Evolutionary conservation across 2,329 filamentous ascomycete genomes (phyloP).

Genomic region (Xylariaceae sp.): DNA sequence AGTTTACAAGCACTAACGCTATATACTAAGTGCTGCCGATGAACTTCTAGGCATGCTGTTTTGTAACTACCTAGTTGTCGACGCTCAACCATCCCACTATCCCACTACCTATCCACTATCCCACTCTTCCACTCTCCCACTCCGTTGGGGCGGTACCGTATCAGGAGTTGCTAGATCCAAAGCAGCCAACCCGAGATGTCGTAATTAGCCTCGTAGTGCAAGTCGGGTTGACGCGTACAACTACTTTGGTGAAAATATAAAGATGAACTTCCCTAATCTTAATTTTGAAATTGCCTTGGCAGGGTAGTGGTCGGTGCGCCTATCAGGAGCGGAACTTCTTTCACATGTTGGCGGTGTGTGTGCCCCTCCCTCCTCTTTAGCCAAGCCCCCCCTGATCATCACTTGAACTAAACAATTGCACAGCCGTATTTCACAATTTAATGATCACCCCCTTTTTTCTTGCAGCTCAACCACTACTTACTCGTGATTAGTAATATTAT

Average conservation of each 20-base stretch:
- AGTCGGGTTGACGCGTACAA: conserved; percentile 24
- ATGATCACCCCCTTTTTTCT: conserved; percentile 15
- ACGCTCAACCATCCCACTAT: too few species aligned
- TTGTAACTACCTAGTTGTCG: too few species aligned
- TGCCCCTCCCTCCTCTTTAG: too few species aligned
- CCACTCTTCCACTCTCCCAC: too few species aligned
- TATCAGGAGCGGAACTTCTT: conserved; percentile 6
- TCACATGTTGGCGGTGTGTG: conserved; percentile 25
- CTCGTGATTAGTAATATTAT: not conserved
- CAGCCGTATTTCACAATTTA: conserved; percentile 16
- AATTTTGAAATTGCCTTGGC: conserved; percentile 20
- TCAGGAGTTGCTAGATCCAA: too few species aligned
- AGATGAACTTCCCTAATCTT: conserved; percentile 25
- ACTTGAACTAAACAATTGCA: too few species aligned
- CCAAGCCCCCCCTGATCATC: conserved; percentile 21
- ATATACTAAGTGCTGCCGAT: too few species aligned
- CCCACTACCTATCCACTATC: too few species aligned
- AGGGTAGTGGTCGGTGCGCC: conserved; percentile 3
- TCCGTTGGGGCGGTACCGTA: too few species aligned
- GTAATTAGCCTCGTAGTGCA: not conserved
- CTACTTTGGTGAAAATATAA: conserved; percentile 7
- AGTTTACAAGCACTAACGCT: too few species aligned
- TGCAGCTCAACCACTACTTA: not conserved
- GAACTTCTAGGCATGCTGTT: too few species aligned
- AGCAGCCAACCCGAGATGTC: conserved; percentile 1